A percentile compares a stretch with the other conserved stretches of the same genome.
phyloP scores from a whole-genome alignment of 2,329 filamentous ascomycete species.

The Cercospora sesami region DNA sequence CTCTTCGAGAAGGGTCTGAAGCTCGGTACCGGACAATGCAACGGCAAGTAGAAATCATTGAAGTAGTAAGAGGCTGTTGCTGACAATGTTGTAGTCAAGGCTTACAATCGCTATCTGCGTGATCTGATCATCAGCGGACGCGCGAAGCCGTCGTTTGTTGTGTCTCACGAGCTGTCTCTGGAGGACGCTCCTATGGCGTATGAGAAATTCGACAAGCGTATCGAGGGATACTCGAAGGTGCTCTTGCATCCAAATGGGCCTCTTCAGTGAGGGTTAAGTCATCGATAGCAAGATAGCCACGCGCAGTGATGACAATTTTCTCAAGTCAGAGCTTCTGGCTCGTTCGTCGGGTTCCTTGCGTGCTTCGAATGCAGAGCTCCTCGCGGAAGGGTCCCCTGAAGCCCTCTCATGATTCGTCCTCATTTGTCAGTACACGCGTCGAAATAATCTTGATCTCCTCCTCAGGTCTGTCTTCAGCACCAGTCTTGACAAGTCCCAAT shows the following conservation, averaged over 20 bases:
- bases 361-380: background rate
- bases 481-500: constrained; percentile 86
- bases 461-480: constrained; percentile 72
- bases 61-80: background rate
- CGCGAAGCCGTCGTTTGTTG: constrained; percentile 66
- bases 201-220: constrained; percentile 64
- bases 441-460: constrained; percentile 79
- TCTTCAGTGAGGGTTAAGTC: constrained; percentile 23
- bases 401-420: constrained; percentile 55
- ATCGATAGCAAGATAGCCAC: background rate
- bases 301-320: background rate
- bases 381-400: background rate
- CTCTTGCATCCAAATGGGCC: constrained; percentile 65
- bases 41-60: background rate
- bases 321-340: background rate
- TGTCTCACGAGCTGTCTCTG: constrained; percentile 64
- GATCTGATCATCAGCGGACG: constrained; percentile 65
- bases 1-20: constrained; percentile 66
- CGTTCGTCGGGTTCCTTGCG: background rate
- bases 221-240: constrained; percentile 68
- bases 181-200: constrained; percentile 55
- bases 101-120: constrained; percentile 65
- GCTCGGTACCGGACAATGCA: constrained; percentile 54
- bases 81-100: constrained; percentile 51
- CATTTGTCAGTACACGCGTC: constrained; percentile 68